A percentile compares a stretch with the other conserved stretches of the same genome.
These are phyloP conservation scores for Mycosphaerella arachidis DNA, from an alignment of 2,329 filamentous ascomycete species.

Conservation along the genomic window DNA sequence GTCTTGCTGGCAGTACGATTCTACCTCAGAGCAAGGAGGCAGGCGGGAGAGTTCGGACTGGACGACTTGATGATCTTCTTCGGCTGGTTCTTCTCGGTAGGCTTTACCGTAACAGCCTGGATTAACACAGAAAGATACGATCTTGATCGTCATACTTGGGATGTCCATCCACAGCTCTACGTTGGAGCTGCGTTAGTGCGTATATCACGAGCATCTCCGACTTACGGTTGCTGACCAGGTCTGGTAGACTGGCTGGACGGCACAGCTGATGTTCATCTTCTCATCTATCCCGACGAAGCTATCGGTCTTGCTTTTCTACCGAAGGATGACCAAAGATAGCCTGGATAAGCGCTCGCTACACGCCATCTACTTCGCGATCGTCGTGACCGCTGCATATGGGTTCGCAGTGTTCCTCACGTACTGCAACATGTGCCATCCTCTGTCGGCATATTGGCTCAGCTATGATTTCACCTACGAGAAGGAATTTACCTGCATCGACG, in stretches of 20 bases:
- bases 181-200: conserved; percentile 20
- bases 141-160: conserved; percentile 26
- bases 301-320: conserved; percentile 27
- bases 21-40: conserved; percentile 17
- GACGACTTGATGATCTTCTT: conserved; percentile 25
- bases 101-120: conserved; percentile 19
- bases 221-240: background rate
- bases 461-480: conserved; percentile 13
- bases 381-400: conserved; percentile 20
- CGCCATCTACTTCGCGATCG: conserved; percentile 20
- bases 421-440: conserved; percentile 21
- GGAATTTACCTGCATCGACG: conserved; percentile 16
- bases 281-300: conserved; percentile 24
- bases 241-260: conserved; percentile 20
- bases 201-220: background rate
- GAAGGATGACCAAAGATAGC: conserved; percentile 22
- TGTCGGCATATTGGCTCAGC: conserved; percentile 23
- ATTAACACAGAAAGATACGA: conserved; percentile 12
- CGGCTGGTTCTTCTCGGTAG: conserved; percentile 22
- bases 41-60: conserved; percentile 21
- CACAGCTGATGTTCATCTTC: conserved; percentile 23
- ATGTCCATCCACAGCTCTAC: conserved; percentile 15
- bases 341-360: conserved; percentile 18
- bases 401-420: conserved; percentile 17
- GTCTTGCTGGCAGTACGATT: conserved; percentile 21